phyloP scores from a whole-genome alignment of 306 rosid species.

The Sicyos baderoa region DNA sequence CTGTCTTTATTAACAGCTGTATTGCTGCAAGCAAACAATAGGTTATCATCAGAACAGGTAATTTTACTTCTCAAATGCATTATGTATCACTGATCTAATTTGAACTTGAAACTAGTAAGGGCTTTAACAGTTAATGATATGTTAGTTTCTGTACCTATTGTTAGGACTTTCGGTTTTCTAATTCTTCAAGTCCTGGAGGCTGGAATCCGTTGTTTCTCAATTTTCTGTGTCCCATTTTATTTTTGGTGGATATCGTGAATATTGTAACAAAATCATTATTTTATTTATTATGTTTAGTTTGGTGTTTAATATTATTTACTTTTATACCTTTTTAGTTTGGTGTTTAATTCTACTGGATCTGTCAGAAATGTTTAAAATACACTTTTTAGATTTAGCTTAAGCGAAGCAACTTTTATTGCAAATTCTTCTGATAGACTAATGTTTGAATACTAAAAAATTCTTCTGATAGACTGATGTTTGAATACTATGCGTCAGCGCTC shows the following conservation, averaged over 20 bases:
- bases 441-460: not conserved
- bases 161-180: not conserved
- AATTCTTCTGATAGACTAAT: not conserved
- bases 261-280: not conserved
- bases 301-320: not conserved
- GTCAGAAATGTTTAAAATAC: not conserved
- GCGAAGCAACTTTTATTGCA: not conserved
- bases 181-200: conserved; percentile 6
- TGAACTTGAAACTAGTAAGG: not conserved
- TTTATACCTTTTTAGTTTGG: not conserved
- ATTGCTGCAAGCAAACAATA: conserved; percentile 85
- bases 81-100: not conserved
- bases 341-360: not conserved
- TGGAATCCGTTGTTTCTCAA: conserved; percentile 2
- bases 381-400: not conserved
- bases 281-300: not conserved
- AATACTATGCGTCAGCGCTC: not conserved
- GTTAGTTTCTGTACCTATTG: not conserved
- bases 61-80: conserved; percentile 21
- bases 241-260: not conserved
- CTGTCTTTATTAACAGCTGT: conserved; percentile 91
- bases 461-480: not conserved
- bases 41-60: conserved; percentile 87
- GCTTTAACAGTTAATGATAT: not conserved
- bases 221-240: not conserved